Conservation (phyloP, 2,329 filamentous ascomycete genomes). For the Fusarium sp. region DNA sequence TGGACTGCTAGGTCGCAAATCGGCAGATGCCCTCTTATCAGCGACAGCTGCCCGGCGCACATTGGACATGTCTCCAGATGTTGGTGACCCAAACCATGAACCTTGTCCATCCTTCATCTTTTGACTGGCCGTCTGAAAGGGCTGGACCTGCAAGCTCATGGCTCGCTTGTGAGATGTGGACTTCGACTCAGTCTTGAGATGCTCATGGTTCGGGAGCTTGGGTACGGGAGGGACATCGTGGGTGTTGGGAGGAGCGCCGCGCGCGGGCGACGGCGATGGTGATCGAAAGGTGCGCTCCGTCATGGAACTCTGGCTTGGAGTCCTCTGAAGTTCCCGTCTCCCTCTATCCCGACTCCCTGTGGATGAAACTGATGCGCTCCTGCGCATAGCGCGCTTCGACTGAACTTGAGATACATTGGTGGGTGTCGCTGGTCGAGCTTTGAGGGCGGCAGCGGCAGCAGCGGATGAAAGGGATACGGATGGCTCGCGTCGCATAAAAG, state of each 20-base stretch:
- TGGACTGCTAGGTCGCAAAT: constrained; percentile 56
- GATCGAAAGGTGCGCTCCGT: constrained; percentile 88
- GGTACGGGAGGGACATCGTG: constrained; percentile 79
- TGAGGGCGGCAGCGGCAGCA: constrained; percentile 87
- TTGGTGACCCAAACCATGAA: constrained; percentile 63
- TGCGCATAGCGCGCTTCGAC: constrained; percentile 85
- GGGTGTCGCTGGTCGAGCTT: constrained; percentile 80
- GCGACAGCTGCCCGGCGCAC: constrained; percentile 59
- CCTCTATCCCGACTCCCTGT: constrained; percentile 62
- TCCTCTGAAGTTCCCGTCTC: constrained; percentile 67
- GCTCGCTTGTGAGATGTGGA: constrained; percentile 53
- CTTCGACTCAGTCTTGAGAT: constrained; percentile 40
- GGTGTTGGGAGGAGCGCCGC: constrained; percentile 55
- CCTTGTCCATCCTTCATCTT: constrained; percentile 57
- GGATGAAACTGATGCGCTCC: constrained; percentile 79
- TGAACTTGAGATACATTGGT: constrained; percentile 85
- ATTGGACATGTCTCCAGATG: constrained; percentile 57
- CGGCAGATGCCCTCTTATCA: constrained; percentile 45
- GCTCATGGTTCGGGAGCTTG: constrained; percentile 68
- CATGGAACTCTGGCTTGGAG: constrained; percentile 84
- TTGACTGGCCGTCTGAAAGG: constrained; percentile 66
- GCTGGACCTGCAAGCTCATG: constrained; percentile 59
- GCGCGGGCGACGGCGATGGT: constrained; percentile 75
- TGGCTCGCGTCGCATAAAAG: constrained; percentile 77
- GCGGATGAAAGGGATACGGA: constrained; percentile 79